Conservation (phyloP, 2,329 filamentous ascomycete species). For the Trichophyton rubrum region DNA sequence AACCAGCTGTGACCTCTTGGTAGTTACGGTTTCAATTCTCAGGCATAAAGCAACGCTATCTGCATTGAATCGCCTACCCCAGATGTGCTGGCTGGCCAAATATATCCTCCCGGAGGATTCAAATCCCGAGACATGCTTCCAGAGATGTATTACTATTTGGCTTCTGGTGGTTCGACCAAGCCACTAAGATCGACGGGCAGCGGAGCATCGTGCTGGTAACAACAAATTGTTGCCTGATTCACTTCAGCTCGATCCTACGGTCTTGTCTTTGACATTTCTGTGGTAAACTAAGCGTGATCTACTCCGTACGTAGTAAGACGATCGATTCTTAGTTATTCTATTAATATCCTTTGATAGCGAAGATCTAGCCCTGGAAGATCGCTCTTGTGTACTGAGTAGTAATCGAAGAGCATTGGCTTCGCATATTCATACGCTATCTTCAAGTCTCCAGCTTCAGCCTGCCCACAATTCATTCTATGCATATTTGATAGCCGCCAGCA, state of each 20-base stretch:
- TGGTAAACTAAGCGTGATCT: background rate
- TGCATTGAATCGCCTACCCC: background rate
- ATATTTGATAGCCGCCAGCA: no score
- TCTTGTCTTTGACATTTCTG: background rate
- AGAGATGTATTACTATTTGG: background rate
- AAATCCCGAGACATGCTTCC: background rate
- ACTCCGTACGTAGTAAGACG: background rate
- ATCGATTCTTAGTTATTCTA: background rate
- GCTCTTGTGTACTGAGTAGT: no score
- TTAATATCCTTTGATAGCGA: no score
- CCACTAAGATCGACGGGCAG: background rate
- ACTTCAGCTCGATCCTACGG: background rate
- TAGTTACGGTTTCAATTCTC: background rate
- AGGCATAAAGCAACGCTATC: background rate
- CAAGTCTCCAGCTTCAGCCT: no score
- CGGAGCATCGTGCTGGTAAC: background rate
- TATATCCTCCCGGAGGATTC: background rate
- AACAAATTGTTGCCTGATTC: background rate
- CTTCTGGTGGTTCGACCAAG: background rate
- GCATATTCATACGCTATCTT: no score
- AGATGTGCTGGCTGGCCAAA: background rate
- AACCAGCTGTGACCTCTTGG: background rate
- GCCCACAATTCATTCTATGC: no score
- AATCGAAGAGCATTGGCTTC: no score
- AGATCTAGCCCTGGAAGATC: no score